Conservation (phyloP, 2,329 filamentous ascomycete genomes). For the Aspergillaceae sp. region DNA sequence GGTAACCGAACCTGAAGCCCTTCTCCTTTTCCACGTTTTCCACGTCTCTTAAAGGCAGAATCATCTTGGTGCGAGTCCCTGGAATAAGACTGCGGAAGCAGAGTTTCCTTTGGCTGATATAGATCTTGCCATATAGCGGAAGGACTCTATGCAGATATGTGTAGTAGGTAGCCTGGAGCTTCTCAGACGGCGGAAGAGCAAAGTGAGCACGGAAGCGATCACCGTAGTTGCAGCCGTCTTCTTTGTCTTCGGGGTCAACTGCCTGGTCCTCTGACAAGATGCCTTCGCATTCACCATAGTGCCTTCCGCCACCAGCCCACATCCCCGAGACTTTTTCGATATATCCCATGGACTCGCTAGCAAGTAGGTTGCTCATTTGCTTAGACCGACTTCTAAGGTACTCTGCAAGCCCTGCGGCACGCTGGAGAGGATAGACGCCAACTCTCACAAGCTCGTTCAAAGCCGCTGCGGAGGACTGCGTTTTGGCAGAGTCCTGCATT, state of each 20-base stretch:
- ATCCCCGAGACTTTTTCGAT: slow-evolving; percentile 95
- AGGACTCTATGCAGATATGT: slow-evolving; percentile 84
- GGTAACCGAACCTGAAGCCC: slow-evolving; percentile 84
- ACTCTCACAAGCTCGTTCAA: slow-evolving; percentile 52
- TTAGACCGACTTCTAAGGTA: slow-evolving; percentile 73
- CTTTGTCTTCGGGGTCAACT: slow-evolving; percentile 48
- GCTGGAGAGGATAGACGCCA: slow-evolving; percentile 70
- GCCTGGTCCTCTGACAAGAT: slow-evolving; percentile 58
- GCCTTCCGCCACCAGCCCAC: slow-evolving; percentile 84
- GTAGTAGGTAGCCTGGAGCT: slow-evolving; percentile 80
- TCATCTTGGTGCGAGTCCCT: slow-evolving; percentile 83
- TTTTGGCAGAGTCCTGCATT: slow-evolving; percentile 10
- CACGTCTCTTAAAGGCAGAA: slow-evolving; percentile 81
- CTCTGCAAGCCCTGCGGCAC: slow-evolving; percentile 72
- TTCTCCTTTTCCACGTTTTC: slow-evolving; percentile 93
- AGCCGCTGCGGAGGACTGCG: slow-evolving; percentile 38
- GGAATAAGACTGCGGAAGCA: slow-evolving; percentile 90
- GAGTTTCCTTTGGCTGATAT: slow-evolving; percentile 77
- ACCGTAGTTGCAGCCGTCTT: slow-evolving; percentile 46
- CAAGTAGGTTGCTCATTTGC: slow-evolving; percentile 71
- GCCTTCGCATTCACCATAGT: slow-evolving; percentile 69
- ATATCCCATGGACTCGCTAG: slow-evolving; percentile 90
- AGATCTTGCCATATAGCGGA: slow-evolving; percentile 92
- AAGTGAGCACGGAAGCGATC: slow-evolving; percentile 81
- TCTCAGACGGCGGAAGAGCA: slow-evolving; percentile 73